Conservation (phyloP, 805 yeast species). For the Spathaspora girioi region DNA sequence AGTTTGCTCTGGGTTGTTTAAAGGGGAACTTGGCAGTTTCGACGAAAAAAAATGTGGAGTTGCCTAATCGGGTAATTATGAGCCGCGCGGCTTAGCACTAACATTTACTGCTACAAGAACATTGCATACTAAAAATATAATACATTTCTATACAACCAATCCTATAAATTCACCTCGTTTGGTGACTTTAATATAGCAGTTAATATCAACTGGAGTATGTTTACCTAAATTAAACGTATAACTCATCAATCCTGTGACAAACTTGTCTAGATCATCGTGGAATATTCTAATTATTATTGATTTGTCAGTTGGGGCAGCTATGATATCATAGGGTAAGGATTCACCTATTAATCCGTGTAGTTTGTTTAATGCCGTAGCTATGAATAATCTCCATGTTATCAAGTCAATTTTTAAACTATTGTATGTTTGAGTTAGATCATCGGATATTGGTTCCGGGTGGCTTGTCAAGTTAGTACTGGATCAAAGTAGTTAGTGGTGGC, state of each 20-base stretch:
- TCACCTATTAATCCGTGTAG: slow-evolving; percentile 34
- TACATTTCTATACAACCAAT: slow-evolving; percentile 1
- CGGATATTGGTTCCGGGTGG: neutral
- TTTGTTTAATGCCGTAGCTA: slow-evolving; percentile 19
- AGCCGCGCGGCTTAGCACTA: neutral
- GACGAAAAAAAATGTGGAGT: neutral
- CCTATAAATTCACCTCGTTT: slow-evolving; percentile 20
- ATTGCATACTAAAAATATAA: neutral
- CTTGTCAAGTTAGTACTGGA: neutral
- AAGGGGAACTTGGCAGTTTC: neutral
- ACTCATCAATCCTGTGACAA: slow-evolving; percentile 27
- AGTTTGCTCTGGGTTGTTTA: neutral
- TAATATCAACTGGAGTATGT: slow-evolving; percentile 18
- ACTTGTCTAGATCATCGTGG: slow-evolving; percentile 23
- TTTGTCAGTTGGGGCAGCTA: slow-evolving; percentile 11
- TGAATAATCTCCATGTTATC: slow-evolving; percentile 29
- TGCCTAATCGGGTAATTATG: neutral
- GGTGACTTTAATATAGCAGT: slow-evolving; percentile 14
- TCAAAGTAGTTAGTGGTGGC: neutral
- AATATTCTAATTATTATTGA: slow-evolving; percentile 24
- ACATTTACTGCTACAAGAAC: neutral
- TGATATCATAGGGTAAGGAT: slow-evolving; percentile 26
- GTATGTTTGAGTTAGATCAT: slow-evolving; percentile 7
- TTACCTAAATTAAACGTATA: slow-evolving; percentile 26
- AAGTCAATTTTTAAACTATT: slow-evolving; percentile 19